Evolutionary conservation across 2,329 filamentous ascomycete species (phyloP).

Genomic region (Epichloe coenophiala): DNA sequence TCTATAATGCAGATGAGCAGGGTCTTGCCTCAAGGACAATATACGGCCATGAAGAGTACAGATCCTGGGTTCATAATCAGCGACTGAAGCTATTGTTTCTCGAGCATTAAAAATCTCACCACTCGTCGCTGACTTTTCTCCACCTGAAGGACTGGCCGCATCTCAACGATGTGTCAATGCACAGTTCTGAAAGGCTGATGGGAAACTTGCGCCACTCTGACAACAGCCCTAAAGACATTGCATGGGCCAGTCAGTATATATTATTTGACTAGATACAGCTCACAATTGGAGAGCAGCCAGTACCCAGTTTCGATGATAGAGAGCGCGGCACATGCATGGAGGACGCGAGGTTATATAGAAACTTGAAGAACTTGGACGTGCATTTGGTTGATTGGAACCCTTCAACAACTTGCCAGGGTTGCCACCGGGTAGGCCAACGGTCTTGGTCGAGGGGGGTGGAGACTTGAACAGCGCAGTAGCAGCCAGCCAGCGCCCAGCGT

Average conservation of each 20-base stretch:
- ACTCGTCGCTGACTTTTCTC: slow-evolving; percentile 75
- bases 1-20: slow-evolving; percentile 65
- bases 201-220: slow-evolving; percentile 81
- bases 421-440: not conserved
- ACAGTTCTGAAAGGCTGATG: slow-evolving; percentile 69
- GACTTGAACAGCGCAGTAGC: not conserved
- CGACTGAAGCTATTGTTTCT: not conserved
- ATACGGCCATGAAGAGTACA: slow-evolving; percentile 79
- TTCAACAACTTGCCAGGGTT: not conserved
- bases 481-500: not conserved
- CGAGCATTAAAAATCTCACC: slow-evolving; percentile 35
- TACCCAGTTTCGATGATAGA: too few relatives aligned
- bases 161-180: slow-evolving; percentile 83
- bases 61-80: slow-evolving; percentile 35
- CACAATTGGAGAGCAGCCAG: too few relatives aligned
- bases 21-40: slow-evolving; percentile 72
- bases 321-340: too few relatives aligned
- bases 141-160: slow-evolving; percentile 97
- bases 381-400: not conserved
- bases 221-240: slow-evolving; percentile 31
- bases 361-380: too few relatives aligned
- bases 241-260: not conserved
- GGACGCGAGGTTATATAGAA: too few relatives aligned
- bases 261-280: too few relatives aligned
- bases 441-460: too few relatives aligned